phyloP scores from a whole-genome alignment of 164 flowering plant genomes.

The Cinnamomum chago region DNA sequence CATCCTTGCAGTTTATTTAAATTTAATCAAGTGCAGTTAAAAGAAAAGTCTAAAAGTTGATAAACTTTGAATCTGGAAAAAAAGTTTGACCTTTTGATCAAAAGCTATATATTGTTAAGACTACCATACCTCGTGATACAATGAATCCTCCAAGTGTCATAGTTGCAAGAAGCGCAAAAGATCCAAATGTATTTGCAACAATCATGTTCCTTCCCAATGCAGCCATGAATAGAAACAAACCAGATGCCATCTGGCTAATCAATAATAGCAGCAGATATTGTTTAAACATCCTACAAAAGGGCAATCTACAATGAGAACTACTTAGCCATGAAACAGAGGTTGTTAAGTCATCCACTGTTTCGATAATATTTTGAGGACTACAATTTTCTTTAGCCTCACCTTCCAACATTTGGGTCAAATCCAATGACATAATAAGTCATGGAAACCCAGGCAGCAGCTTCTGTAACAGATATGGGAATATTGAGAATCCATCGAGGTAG shows the following conservation, averaged over 20 bases:
- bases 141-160: constrained; percentile 18
- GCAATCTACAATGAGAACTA: neutral
- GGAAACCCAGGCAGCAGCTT: constrained; percentile 9
- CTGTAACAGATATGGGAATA: constrained; percentile 14
- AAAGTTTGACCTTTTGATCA: neutral
- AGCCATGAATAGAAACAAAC: constrained; percentile 11
- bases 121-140: constrained; percentile 9
- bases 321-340: neutral
- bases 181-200: constrained; percentile 18
- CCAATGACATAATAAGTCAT: constrained; percentile 19
- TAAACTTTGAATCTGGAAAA: no score
- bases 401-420: constrained; percentile 31
- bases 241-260: constrained; percentile 13
- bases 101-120: neutral
- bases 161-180: constrained; percentile 12
- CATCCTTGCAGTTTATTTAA: no score
- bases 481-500: constrained; percentile 17
- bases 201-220: constrained; percentile 13
- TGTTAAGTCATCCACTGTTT: neutral
- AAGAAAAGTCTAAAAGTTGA: neutral
- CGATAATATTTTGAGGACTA: neutral
- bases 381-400: constrained; percentile 14
- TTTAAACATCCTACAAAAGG: constrained; percentile 14
- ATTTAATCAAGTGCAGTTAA: neutral
- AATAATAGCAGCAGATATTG: constrained; percentile 9